These are phyloP conservation scores for Citrus maxima DNA, from an alignment of 345 rosid species.

Conservation along the genomic window DNA sequence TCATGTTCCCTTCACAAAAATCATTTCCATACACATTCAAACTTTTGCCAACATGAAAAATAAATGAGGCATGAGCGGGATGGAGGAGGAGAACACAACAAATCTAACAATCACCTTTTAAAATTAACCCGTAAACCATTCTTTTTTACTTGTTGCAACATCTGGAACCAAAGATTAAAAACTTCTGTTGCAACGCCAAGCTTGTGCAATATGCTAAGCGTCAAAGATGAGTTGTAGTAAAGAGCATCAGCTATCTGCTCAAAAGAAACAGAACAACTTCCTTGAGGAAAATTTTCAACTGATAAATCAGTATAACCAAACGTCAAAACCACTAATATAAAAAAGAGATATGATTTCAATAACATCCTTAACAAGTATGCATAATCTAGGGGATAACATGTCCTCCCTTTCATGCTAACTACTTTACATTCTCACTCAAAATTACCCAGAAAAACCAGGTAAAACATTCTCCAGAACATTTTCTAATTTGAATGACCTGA, in stretches of 20 bases:
- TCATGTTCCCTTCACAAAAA: slow-evolving; percentile 75
- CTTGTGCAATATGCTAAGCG: slow-evolving; percentile 73
- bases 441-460: not conserved
- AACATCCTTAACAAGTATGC: not conserved
- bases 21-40: slow-evolving; percentile 9
- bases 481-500: not conserved
- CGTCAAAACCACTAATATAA: not conserved
- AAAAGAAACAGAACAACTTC: not conserved
- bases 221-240: slow-evolving; percentile 78
- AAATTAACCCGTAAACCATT: slow-evolving; percentile 78
- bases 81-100: not conserved
- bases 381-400: not conserved
- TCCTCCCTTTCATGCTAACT: not conserved
- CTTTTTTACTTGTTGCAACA: slow-evolving; percentile 89
- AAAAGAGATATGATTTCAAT: not conserved
- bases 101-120: slow-evolving; percentile 52
- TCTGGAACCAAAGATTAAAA: slow-evolving; percentile 91
- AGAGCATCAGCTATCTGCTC: slow-evolving; percentile 94
- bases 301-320: not conserved
- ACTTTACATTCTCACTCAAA: not conserved
- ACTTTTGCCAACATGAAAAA: not conserved
- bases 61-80: not conserved
- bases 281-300: not conserved
- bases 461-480: not conserved
- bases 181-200: slow-evolving; percentile 74